These are phyloP conservation scores for Backusella macrospora DNA, from an alignment of 192 early-diverging fungal genomes.

Conservation along the genomic window DNA sequence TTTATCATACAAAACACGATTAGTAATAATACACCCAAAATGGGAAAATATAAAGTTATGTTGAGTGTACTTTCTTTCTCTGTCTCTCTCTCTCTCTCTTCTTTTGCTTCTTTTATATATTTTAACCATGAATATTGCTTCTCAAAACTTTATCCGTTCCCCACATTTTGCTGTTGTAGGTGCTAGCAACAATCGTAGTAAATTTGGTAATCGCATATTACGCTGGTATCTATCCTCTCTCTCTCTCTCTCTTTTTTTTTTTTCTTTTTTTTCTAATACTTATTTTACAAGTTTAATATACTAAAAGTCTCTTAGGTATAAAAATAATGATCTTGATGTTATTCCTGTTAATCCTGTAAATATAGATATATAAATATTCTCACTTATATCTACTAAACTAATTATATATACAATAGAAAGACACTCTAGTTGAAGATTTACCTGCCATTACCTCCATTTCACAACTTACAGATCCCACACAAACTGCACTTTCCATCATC, in stretches of 20 bases:
- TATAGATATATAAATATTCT: not conserved
- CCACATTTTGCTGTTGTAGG: slow-evolving; percentile 75
- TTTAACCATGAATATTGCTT: not conserved
- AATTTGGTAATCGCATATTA: slow-evolving; percentile 87
- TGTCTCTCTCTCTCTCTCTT: not conserved
- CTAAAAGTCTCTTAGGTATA: slow-evolving; percentile 26
- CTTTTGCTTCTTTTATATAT: not conserved
- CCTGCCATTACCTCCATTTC: slow-evolving; percentile 45
- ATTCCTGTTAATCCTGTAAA: slow-evolving; percentile 42
- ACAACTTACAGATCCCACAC: slow-evolving; percentile 36
- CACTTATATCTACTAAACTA: not conserved
- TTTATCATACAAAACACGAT: too few relatives aligned
- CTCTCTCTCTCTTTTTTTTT: not conserved
- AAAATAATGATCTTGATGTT: slow-evolving; percentile 25
- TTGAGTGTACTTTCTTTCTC: not conserved
- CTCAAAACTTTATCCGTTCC: slow-evolving; percentile 24
- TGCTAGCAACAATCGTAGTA: slow-evolving; percentile 67
- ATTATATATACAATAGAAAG: slow-evolving; percentile 38
- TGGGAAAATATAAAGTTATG: not conserved
- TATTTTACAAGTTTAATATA: not conserved
- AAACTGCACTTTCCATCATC: slow-evolving; percentile 65
- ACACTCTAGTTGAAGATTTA: slow-evolving; percentile 44
- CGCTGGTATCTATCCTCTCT: slow-evolving; percentile 58
- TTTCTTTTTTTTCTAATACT: too few relatives aligned
- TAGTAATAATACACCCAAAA: too few relatives aligned